phyloP scores from a whole-genome alignment of 1,139 yeast genomes.

The Magnusiomyces sp. region DNA sequence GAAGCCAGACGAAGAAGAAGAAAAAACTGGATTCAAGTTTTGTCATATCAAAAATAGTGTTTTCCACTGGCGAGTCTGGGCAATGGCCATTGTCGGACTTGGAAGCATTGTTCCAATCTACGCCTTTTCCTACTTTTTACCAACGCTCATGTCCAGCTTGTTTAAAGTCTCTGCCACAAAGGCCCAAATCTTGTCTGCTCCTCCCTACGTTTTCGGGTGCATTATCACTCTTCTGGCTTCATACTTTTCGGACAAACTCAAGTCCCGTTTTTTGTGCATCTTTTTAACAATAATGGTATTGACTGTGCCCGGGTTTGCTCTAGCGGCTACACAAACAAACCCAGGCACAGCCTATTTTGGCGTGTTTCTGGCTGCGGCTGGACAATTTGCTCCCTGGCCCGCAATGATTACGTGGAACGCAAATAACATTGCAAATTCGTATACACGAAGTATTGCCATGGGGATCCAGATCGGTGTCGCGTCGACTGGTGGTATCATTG shows the following conservation, averaged over 20 bases:
- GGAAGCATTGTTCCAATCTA: conserved; percentile 18
- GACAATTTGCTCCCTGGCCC: conserved; percentile 12
- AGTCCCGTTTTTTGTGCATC: conserved; percentile 12
- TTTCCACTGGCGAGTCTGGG: conserved; percentile 17
- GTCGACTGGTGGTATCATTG: conserved; percentile 32
- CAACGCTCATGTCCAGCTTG: conserved; percentile 28
- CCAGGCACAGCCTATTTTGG: conserved; percentile 8
- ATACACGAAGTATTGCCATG: conserved; percentile 11
- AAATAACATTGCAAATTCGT: conserved; percentile 8
- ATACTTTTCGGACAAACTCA: conserved; percentile 28
- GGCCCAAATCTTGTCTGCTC: conserved; percentile 30
- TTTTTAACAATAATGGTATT: conserved; percentile 2
- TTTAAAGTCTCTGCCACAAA: conserved; percentile 25
- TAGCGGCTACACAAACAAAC: conserved; percentile 4
- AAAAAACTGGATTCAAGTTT: conserved; percentile 1
- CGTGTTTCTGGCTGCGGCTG: conserved; percentile 8
- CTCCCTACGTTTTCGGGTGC: conserved; percentile 33
- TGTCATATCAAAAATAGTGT: conserved; percentile 11
- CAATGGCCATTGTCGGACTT: conserved; percentile 10
- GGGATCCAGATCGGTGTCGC: conserved; percentile 13
- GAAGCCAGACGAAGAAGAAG: conserved; percentile 6
- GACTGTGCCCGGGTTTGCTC: conserved; percentile 7
- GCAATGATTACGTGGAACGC: conserved; percentile 11
- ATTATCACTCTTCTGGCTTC: conserved; percentile 29
- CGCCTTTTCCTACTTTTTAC: conserved; percentile 27